Percentiles rank a stretch among this genome's conserved stretches.
Conservation (phyloP, 2,329 filamentous ascomycete genomes). For the Monosporascus sp. region DNA sequence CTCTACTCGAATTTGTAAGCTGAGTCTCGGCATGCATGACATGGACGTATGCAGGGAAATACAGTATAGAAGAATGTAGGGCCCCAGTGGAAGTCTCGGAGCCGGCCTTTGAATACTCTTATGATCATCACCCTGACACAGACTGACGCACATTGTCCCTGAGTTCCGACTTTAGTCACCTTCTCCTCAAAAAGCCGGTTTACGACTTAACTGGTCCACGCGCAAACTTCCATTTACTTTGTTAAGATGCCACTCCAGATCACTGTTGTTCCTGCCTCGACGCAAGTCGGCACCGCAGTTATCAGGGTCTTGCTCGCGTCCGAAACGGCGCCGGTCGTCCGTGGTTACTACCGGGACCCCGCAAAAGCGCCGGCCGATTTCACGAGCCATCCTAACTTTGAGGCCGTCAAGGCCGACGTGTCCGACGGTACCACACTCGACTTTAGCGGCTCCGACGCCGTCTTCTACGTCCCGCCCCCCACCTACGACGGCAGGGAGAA, state of each 20-base stretch:
- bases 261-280: constrained; percentile 28
- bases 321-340: constrained; percentile 13
- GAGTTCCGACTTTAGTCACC: no score
- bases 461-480: constrained; percentile 30
- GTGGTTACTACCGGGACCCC: constrained; percentile 25
- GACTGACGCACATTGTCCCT: no score
- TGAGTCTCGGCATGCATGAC: no score
- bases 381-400: constrained; percentile 19
- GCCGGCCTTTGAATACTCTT: no score
- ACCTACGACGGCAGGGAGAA: constrained; percentile 18
- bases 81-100: no score
- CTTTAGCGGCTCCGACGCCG: constrained; percentile 23
- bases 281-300: constrained; percentile 24
- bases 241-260: constrained; percentile 22
- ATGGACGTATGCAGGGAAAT: no score
- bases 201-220: no score
- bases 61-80: no score
- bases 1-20: no score
- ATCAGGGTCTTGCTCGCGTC: constrained; percentile 22
- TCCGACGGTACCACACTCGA: constrained; percentile 17
- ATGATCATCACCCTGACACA: no score
- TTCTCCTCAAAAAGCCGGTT: no score
- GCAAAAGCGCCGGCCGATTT: constrained; percentile 26
- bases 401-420: constrained; percentile 26
- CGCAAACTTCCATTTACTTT: no score